Evolutionary conservation across 2,329 filamentous ascomycete genomes (phyloP).

Genomic region (Apiospora malaysiana): DNA sequence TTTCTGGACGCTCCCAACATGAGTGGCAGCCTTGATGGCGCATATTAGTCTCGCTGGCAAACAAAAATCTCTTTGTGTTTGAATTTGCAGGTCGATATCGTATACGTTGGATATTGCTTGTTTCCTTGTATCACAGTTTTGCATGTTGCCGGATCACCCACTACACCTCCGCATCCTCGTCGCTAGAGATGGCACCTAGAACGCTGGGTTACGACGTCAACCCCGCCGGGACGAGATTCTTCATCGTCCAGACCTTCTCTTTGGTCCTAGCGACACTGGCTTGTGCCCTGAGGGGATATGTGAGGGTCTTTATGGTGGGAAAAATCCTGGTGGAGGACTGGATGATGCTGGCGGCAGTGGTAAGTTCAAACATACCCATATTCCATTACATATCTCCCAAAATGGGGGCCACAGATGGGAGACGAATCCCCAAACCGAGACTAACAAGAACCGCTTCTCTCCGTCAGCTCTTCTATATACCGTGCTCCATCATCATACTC

Average conservation of each 20-base stretch:
- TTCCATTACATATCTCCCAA: background rate
- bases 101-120: background rate
- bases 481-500: slow-evolving; percentile 40
- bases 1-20: background rate
- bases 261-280: slow-evolving; percentile 44
- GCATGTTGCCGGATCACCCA: background rate
- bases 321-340: slow-evolving; percentile 53
- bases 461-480: slow-evolving; percentile 42
- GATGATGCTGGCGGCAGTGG: slow-evolving; percentile 52
- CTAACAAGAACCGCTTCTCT: background rate
- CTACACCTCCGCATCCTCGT: background rate
- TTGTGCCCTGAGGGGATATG: slow-evolving; percentile 50
- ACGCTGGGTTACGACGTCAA: slow-evolving; percentile 34
- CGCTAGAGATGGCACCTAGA: slow-evolving; percentile 1
- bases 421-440: background rate
- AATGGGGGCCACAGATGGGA: background rate
- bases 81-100: background rate
- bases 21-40: background rate
- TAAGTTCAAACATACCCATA: slow-evolving; percentile 34
- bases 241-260: slow-evolving; percentile 37
- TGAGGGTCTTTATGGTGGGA: slow-evolving; percentile 49
- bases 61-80: background rate
- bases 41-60: background rate
- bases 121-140: background rate
- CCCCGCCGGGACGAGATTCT: slow-evolving; percentile 31